Evolutionary conservation across 495 filamentous ascomycete species (phyloP).

Genomic region (Daldinia decipiens): DNA sequence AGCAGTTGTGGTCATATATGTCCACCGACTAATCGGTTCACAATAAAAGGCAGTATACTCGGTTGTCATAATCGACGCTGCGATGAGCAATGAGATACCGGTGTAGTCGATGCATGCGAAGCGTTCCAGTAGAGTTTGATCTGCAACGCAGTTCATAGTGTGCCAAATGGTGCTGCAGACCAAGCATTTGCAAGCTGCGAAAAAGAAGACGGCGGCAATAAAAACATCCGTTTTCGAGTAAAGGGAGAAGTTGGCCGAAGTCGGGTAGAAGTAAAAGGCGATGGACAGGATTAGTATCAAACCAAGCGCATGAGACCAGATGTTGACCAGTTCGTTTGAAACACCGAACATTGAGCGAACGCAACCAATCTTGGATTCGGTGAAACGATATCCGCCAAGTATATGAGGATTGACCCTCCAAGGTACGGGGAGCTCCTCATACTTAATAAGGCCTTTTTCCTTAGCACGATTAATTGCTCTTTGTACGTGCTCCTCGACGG

Average conservation of each 20-base stretch:
- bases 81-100: conserved; percentile 95
- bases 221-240: conserved; percentile 88
- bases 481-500: conserved; percentile 81
- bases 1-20: conserved; percentile 85
- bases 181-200: conserved; percentile 94
- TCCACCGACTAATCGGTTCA: conserved; percentile 86
- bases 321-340: conserved; percentile 96
- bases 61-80: conserved; percentile 96
- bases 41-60: conserved; percentile 99
- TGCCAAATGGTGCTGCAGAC: conserved; percentile 97
- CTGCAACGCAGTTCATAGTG: conserved; percentile 95
- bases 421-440: conserved; percentile 88
- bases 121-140: conserved; percentile 87
- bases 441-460: conserved; percentile 84
- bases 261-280: conserved; percentile 96
- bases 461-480: conserved; percentile 79
- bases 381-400: conserved; percentile 89
- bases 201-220: conserved; percentile 94
- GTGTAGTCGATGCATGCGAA: conserved; percentile 99
- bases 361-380: conserved; percentile 85
- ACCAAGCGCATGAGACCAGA: conserved; percentile 94
- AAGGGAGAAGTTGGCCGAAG: conserved; percentile 81
- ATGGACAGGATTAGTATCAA: conserved; percentile 86
- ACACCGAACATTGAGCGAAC: conserved; percentile 81
- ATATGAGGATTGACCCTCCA: conserved; percentile 98